A percentile compares a stretch with the other conserved stretches of the same genome.
phyloP scores from a whole-genome alignment of 169 alveolate genomes.

The Neospora caninum region DNA sequence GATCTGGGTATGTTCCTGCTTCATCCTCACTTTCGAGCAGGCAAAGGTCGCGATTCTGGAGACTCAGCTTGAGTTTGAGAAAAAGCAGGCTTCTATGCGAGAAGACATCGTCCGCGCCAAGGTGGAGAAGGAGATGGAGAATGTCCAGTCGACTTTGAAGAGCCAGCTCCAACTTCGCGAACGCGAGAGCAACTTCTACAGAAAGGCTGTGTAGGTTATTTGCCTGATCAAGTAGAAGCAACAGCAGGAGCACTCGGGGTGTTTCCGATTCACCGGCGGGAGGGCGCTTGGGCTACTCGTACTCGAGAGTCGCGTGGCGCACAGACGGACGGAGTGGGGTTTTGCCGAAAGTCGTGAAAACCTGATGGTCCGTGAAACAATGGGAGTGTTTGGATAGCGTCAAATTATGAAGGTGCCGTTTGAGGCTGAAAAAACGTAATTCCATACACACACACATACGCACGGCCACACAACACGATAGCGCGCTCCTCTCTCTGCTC shows the following conservation, averaged over 20 bases:
- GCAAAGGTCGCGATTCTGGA: slow-evolving; percentile 41
- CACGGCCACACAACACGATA: too few species aligned
- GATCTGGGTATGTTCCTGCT: neutral
- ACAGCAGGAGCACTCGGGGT: neutral
- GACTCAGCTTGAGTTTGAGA: slow-evolving; percentile 47
- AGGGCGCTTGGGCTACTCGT: too few species aligned
- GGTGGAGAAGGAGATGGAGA: slow-evolving; percentile 42
- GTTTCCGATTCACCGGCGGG: too few species aligned
- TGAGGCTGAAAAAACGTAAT: too few species aligned
- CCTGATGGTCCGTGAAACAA: too few species aligned
- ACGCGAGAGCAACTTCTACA: slow-evolving; percentile 47
- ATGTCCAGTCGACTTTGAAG: slow-evolving; percentile 13
- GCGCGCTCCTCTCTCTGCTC: too few species aligned
- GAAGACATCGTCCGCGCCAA: slow-evolving; percentile 40
- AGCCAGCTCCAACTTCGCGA: slow-evolving; percentile 56
- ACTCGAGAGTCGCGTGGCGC: too few species aligned
- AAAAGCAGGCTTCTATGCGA: slow-evolving; percentile 58
- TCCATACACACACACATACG: too few species aligned
- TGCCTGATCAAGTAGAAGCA: neutral
- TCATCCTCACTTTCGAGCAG: neutral
- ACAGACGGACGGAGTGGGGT: too few species aligned
- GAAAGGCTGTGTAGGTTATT: slow-evolving; percentile 49
- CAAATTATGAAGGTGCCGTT: too few species aligned
- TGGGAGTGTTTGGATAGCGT: too few species aligned
- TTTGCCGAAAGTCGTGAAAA: too few species aligned